Conservation (phyloP, 2,329 filamentous ascomycete species). For the Fusarium xyrophilum region DNA sequence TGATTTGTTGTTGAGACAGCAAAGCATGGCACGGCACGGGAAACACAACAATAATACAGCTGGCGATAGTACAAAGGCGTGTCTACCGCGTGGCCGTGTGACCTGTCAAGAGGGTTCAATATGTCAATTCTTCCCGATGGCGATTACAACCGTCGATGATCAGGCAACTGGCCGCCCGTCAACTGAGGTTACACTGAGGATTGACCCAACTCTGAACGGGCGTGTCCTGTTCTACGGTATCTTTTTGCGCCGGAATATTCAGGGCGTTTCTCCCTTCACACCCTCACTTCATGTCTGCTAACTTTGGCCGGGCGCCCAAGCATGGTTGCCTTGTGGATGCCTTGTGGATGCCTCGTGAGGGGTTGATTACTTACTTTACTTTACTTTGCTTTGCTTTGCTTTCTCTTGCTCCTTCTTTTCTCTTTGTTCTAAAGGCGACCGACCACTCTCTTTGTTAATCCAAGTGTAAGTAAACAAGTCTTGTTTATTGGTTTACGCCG, state of each 20-base stretch:
- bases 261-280: conserved; percentile 8
- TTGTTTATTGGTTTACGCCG: background rate
- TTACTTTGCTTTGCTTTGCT: background rate
- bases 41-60: background rate
- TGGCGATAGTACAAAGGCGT: background rate
- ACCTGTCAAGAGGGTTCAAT: conserved; percentile 3
- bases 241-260: background rate
- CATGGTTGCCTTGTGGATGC: conserved; percentile 13
- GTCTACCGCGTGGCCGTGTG: conserved; percentile 25
- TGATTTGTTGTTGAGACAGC: background rate
- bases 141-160: background rate
- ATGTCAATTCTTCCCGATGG: background rate
- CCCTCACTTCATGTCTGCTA: conserved; percentile 8
- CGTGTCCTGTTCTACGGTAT: background rate
- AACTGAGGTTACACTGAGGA: conserved; percentile 10
- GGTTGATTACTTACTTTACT: background rate
- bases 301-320: conserved; percentile 11
- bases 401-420: background rate
- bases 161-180: conserved; percentile 22
- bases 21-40: background rate
- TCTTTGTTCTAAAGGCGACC: background rate
- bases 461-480: background rate
- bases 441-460: background rate
- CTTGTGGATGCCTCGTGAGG: conserved; percentile 20
- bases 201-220: background rate